Conservation (phyloP, 805 yeast genomes). For the Ogataea saltuana region DNA sequence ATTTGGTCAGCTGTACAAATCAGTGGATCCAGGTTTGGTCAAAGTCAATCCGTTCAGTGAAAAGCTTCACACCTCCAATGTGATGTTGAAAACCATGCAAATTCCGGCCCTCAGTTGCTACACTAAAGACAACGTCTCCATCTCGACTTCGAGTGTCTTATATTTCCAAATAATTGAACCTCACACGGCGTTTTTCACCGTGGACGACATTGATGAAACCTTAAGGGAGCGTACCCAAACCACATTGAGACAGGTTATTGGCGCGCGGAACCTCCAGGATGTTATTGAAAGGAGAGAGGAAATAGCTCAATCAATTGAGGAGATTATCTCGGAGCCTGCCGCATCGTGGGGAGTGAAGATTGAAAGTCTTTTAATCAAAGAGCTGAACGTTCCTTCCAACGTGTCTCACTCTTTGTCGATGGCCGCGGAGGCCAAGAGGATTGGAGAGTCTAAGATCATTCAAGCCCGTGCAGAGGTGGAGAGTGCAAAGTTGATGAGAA, state of each 20-base stretch:
- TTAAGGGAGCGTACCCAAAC: conserved; percentile 70
- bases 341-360: conserved; percentile 69
- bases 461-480: conserved; percentile 77
- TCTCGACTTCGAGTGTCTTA: conserved; percentile 63
- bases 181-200: conserved; percentile 61
- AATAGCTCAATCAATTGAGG: conserved; percentile 63
- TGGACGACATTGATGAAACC: conserved; percentile 54
- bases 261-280: conserved; percentile 65
- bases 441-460: conserved; percentile 75
- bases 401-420: conserved; percentile 63
- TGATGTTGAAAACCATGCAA: conserved; percentile 60
- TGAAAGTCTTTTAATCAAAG: conserved; percentile 69
- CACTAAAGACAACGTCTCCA: conserved; percentile 69
- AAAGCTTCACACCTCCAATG: conserved; percentile 48
- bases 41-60: conserved; percentile 69
- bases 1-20: conserved; percentile 63
- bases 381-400: conserved; percentile 52
- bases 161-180: conserved; percentile 70
- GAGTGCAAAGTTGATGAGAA: conserved; percentile 72
- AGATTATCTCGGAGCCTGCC: conserved; percentile 61
- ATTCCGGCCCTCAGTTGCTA: conserved; percentile 68
- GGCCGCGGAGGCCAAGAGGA: conserved; percentile 75
- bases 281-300: conserved; percentile 74
- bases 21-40: conserved; percentile 69
- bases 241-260: conserved; percentile 70